Conservation (phyloP, 2,329 filamentous ascomycete genomes). For the Penicillium sp. region DNA sequence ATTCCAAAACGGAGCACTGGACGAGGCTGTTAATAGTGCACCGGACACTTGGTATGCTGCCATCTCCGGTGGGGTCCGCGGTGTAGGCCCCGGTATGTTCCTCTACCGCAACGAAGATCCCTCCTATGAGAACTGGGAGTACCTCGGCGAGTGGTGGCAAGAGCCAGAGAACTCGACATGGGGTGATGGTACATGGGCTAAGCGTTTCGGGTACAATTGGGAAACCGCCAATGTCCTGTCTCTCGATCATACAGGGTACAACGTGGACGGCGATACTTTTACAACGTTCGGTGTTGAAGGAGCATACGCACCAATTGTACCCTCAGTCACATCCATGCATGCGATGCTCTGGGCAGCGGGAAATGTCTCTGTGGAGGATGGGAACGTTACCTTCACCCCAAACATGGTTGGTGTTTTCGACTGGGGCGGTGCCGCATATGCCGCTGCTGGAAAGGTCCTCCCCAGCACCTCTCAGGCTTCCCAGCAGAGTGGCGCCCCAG, state of each 20-base stretch:
- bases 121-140: constrained; percentile 27
- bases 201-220: constrained; percentile 28
- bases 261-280: constrained; percentile 22
- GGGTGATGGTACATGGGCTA: constrained; percentile 28
- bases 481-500: constrained; percentile 22
- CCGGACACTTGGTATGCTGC: constrained; percentile 25
- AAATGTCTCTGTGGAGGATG: constrained; percentile 10
- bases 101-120: constrained; percentile 25
- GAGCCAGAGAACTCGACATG: constrained; percentile 26
- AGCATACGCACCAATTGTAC: constrained; percentile 15
- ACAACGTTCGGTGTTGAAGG: constrained; percentile 26
- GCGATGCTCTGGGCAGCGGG: constrained; percentile 28
- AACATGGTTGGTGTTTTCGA: constrained; percentile 28
- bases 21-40: constrained; percentile 13
- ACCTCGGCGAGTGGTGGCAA: constrained; percentile 27
- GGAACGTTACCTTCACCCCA: constrained; percentile 19
- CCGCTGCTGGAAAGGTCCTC: constrained; percentile 26
- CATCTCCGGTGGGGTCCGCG: constrained; percentile 27
- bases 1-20: constrained; percentile 23
- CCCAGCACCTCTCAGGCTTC: constrained; percentile 21
- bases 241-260: constrained; percentile 24
- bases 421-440: constrained; percentile 26
- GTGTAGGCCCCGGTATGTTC: constrained; percentile 22
- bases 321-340: constrained; percentile 23
- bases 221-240: constrained; percentile 24